A percentile compares a stretch with the other conserved stretches of the same genome.
phyloP scores from a whole-genome alignment of 2,329 filamentous ascomycete species.

The Zelopaecilomyces penicillatus region DNA sequence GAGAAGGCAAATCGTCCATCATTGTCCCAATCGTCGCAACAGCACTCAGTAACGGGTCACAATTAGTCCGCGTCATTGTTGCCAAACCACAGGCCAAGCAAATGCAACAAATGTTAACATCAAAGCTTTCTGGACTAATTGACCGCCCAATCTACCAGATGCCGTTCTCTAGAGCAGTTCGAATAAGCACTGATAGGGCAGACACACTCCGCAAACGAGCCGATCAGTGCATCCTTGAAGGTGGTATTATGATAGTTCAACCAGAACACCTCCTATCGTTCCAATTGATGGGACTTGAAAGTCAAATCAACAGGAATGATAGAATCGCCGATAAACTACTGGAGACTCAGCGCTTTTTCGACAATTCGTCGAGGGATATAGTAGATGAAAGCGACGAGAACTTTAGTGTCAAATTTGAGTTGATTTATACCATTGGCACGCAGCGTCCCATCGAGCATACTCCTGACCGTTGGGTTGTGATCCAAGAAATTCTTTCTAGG shows the following conservation, averaged over 20 bases:
- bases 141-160: slow-evolving; percentile 46
- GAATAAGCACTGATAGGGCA: slow-evolving; percentile 23
- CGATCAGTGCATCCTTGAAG: slow-evolving; percentile 34
- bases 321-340: slow-evolving; percentile 27
- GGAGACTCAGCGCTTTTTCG: slow-evolving; percentile 35
- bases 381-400: slow-evolving; percentile 60
- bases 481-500: slow-evolving; percentile 43
- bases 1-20: slow-evolving; percentile 60
- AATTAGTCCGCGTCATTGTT: slow-evolving; percentile 50
- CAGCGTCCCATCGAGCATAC: slow-evolving; percentile 40
- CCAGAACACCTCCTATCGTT: slow-evolving; percentile 59
- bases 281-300: slow-evolving; percentile 52
- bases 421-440: slow-evolving; percentile 53
- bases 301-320: slow-evolving; percentile 20
- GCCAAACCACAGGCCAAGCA: slow-evolving; percentile 53
- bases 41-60: slow-evolving; percentile 39
- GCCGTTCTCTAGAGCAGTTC: slow-evolving; percentile 48
- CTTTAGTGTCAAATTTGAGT: slow-evolving; percentile 51
- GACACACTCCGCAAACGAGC: background rate
- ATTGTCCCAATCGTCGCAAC: slow-evolving; percentile 58
- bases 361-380: slow-evolving; percentile 41
- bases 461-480: slow-evolving; percentile 36
- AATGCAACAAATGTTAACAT: slow-evolving; percentile 31
- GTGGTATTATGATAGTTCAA: slow-evolving; percentile 52
- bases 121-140: slow-evolving; percentile 44